phyloP scores from a whole-genome alignment of 768 basidiomycete species.

The Termitomyces bulborhizus region DNA sequence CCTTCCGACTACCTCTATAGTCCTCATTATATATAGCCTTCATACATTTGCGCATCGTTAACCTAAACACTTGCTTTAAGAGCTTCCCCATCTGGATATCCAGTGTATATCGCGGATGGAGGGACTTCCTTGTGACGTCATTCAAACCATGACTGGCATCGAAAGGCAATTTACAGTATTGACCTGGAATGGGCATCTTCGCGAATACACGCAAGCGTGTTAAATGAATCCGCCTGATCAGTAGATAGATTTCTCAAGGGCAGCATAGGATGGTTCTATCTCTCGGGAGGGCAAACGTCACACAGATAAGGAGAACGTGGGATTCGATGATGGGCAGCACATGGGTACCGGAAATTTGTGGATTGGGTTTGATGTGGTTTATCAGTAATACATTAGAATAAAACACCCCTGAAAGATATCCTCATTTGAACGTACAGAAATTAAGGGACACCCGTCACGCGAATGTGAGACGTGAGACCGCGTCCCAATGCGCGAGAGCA shows the following conservation, averaged over 20 bases:
- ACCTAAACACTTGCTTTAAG: neutral
- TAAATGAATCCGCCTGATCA: neutral
- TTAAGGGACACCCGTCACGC: neutral
- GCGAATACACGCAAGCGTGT: neutral
- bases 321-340: neutral
- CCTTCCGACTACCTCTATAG: neutral
- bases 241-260: too few relatives aligned
- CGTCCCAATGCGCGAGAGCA: neutral
- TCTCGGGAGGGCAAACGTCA: neutral
- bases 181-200: neutral
- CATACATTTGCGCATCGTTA: neutral
- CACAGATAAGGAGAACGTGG: neutral
- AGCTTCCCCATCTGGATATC: neutral
- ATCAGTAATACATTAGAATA: neutral
- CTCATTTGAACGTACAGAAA: neutral
- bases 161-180: neutral
- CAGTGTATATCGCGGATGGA: too few relatives aligned
- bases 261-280: neutral
- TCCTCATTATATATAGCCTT: neutral
- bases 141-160: neutral
- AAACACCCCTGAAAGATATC: neutral
- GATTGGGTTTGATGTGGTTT: neutral
- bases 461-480: neutral
- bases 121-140: neutral
- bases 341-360: neutral